Conservation (phyloP, 164 flowering plant species). For the Piper longum region DNA sequence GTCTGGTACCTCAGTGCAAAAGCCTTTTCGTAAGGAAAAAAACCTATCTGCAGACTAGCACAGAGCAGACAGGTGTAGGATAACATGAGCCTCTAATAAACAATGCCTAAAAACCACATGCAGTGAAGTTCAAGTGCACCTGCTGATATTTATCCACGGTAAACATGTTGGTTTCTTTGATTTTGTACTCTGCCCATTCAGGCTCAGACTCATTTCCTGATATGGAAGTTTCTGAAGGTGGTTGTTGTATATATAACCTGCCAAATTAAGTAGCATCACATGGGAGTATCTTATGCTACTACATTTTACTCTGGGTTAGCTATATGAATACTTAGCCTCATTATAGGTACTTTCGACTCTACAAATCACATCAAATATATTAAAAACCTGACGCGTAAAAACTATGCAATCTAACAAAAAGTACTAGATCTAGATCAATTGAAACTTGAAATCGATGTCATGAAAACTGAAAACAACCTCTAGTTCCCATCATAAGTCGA, state of each 20-base stretch:
- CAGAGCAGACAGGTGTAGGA: constrained; percentile 20
- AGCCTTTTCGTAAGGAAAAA: constrained; percentile 72
- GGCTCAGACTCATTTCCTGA: constrained; percentile 37
- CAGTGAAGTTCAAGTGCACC: constrained; percentile 29
- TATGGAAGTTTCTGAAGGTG: constrained; percentile 41
- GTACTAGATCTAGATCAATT: too few relatives aligned
- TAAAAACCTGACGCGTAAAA: too few relatives aligned
- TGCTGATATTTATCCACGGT: constrained; percentile 95
- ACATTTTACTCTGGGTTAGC: not conserved
- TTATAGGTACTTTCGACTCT: too few relatives aligned
- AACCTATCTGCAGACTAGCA: constrained; percentile 76
- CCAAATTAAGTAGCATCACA: not conserved
- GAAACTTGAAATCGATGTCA: too few relatives aligned
- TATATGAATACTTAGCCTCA: not conserved
- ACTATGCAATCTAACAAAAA: too few relatives aligned
- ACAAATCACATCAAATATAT: too few relatives aligned
- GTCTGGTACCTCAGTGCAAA: constrained; percentile 84
- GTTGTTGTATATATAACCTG: constrained; percentile 82
- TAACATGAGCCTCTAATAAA: constrained; percentile 2
- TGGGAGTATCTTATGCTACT: not conserved
- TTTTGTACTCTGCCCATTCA: constrained; percentile 94
- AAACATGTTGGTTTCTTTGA: constrained; percentile 90
- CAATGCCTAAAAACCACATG: not conserved
- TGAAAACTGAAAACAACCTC: too few relatives aligned
- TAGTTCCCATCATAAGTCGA: too few relatives aligned